Conservation (phyloP, 2,329 filamentous ascomycete genomes). For the Rhinocladiella similis region DNA sequence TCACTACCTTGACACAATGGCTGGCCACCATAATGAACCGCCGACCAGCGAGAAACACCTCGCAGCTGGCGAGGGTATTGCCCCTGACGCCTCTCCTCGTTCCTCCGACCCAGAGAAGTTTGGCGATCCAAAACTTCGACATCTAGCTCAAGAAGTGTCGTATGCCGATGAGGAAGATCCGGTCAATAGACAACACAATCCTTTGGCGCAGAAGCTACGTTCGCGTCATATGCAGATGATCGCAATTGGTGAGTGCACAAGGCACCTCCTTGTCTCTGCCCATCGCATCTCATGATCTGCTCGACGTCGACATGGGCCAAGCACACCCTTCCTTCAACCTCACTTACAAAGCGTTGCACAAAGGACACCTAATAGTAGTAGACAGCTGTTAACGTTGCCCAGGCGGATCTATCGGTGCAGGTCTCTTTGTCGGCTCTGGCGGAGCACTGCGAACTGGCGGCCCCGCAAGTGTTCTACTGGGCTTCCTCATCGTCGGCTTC, state of each 20-base stretch:
- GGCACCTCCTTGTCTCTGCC: too few species aligned
- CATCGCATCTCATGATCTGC: too few species aligned
- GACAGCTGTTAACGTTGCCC: not conserved
- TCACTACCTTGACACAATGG: conserved; percentile 2
- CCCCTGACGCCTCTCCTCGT: conserved; percentile 1
- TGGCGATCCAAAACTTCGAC: conserved; percentile 17
- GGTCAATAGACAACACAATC: conserved; percentile 19
- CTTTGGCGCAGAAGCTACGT: conserved; percentile 25
- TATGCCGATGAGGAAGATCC: conserved; percentile 22
- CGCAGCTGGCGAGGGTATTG: conserved; percentile 2
- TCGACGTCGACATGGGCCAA: not conserved
- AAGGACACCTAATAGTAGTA: not conserved
- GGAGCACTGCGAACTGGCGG: conserved; percentile 38
- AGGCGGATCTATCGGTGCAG: conserved; percentile 38
- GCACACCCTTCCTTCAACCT: not conserved
- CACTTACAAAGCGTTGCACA: too few species aligned
- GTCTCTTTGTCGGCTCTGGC: conserved; percentile 41
- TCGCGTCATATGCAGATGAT: conserved; percentile 33
- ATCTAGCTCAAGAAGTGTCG: conserved; percentile 16
- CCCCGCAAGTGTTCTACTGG: conserved; percentile 38
- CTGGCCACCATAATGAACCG: not conserved
- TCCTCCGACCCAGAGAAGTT: conserved; percentile 16
- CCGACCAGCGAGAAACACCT: conserved; percentile 4
- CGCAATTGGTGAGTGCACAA: conserved; percentile 26
- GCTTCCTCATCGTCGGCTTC: conserved; percentile 58